Base-by-base conservation (phyloP, 441 rosid species). In the Raphanus hybrid region DNA sequence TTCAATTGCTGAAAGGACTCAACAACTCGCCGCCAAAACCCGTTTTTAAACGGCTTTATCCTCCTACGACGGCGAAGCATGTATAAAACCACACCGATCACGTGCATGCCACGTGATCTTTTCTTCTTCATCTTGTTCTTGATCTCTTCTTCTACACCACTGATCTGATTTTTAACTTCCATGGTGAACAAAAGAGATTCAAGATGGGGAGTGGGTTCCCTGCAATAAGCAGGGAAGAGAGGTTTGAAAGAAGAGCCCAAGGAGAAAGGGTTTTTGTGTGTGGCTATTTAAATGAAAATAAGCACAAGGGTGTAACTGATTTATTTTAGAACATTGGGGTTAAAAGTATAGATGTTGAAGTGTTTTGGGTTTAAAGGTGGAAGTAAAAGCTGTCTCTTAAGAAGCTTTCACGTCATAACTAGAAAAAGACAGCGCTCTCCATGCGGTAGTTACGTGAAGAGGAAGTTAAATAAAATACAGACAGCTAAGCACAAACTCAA, bases 1-100 rank as follows among this genome's bases (percentile, higher is more conserved):
- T 86, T 88, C 78, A 86, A 73, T 15, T 86, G 88, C 2, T 87
- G 86, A 73, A 87, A 74, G 3, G 93, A 82, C 16, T 74, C 86
- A 29, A 90, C 72, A 48, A 87, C 34, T 61, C 82, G 78, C 73
- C 78, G 81, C 91, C 83, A 82, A 7, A 70, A 52, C 9, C 71
- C 76, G 50, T 41, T 70, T 14, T 54, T n/a, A 32, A 81, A 10
- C 15, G 85, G 85, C 6, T 87, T 69, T 35, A 77, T 82, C 1
- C 62, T 18, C 1, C 55, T 23, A 3, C 59, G 34, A 8, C 87
- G 77, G 67, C 74, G 84, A 3, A 89, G 45, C 84, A 87, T 75
- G 78, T 70, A 80, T 37, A 85, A 57, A 3, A 83, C 86, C 0
- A 75, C 81, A 77, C 78, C 80, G n/a, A 90, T 6, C 58, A 89